phyloP scores from a whole-genome alignment of 1,139 yeast species.

The Taphrina wiesneri region DNA sequence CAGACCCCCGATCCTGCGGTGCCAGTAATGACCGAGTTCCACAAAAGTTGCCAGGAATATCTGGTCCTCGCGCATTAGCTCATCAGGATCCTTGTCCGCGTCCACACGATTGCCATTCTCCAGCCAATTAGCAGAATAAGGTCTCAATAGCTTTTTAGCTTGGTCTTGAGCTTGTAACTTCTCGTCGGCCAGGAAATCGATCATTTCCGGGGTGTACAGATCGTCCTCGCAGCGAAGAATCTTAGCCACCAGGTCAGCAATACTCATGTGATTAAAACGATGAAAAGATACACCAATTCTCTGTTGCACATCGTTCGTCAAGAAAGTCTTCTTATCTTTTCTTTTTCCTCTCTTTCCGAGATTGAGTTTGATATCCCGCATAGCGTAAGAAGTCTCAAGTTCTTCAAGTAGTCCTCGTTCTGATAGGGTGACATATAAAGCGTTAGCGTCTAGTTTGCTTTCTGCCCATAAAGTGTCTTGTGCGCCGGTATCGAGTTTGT shows the following conservation, averaged over 20 bases:
- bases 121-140: constrained; percentile 63
- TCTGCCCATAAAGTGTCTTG: constrained; percentile 82
- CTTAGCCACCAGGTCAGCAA: constrained; percentile 62
- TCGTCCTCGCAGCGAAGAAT: constrained; percentile 77
- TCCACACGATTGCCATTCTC: constrained; percentile 44
- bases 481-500: constrained; percentile 60
- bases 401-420: constrained; percentile 75
- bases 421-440: constrained; percentile 57
- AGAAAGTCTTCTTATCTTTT: constrained; percentile 57
- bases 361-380: constrained; percentile 53
- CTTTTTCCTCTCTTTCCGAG: constrained; percentile 44
- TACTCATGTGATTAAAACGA: constrained; percentile 64
- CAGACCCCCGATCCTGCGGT: constrained; percentile 76
- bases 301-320: constrained; percentile 76
- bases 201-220: constrained; percentile 63
- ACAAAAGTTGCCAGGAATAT: constrained; percentile 75
- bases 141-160: constrained; percentile 52
- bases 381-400: constrained; percentile 75
- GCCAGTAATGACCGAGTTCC: constrained; percentile 82
- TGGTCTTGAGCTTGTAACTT: constrained; percentile 34
- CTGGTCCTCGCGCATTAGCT: constrained; percentile 77
- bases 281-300: constrained; percentile 93
- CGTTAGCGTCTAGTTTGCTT: constrained; percentile 49
- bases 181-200: constrained; percentile 79
- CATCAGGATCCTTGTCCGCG: constrained; percentile 62